Evolutionary conservation across 495 filamentous ascomycete species (phyloP), one percentile per base, ranked within the genome.

Genomic region (Lasiosphaeria miniovina): DNA sequence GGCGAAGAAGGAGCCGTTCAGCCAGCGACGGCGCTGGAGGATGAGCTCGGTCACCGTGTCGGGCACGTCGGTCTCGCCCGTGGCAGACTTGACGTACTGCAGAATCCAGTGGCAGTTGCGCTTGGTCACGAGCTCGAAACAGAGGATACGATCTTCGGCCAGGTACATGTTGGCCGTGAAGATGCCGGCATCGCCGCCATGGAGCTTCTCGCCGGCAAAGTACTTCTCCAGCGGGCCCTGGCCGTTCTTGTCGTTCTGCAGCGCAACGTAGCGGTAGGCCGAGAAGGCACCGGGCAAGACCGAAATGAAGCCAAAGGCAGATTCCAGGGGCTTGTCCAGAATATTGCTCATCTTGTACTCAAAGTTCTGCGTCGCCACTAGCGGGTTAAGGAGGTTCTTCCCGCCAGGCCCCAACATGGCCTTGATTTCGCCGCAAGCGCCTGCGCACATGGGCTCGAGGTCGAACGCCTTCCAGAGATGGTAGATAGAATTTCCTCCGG

Each of bases 341-440:
- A 99, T 99, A 72, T 99, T 99, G 74, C 90, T 96, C 84, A 99
- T 95, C 80, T 99, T 99, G 79, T 99, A 99, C 79, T 99, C 95
- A 68, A 99, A 99, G 67, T 99, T 99, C 73, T 99, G 95, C 4
- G 91, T 91, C 3, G 95, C 95, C 10, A 99, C 90, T 15, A 99
- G 81, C 0, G 95, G 95, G 63, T 98, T 99, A 62, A 97, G 63
- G 54, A 98, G 80, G 66, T 95, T 90, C 76, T 88, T 96, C 61
- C 91, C 90, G 57, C 87, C 88, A n/a, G 82, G 77, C 14, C 86
- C 90, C 77, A 97, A 80, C 93, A 98, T 96, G 59, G 95, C 94
- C 77, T 98, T 98, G 76, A 99, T 99, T 74, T 99, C 95, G 75
- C 95, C 95, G 73, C 95, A 98, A 61, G 95, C 95, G 55, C 95